Evolutionary conservation across 108 stramenopile species (phyloP).

Genomic region (Epithemia pelagica): DNA sequence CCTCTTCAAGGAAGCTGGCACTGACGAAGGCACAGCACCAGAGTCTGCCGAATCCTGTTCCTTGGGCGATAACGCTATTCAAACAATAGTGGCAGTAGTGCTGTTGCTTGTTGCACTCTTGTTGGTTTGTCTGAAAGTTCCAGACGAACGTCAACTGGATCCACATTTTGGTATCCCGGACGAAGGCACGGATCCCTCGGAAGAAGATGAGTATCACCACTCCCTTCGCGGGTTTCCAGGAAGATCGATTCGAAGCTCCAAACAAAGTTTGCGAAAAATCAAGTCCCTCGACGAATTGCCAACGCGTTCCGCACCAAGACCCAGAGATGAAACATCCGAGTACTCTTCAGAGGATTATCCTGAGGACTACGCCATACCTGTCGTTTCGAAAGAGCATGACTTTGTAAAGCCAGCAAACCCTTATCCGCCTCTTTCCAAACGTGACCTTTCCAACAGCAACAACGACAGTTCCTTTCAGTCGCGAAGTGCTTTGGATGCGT

Average conservation of each 20-base stretch:
- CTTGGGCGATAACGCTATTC: slow-evolving; percentile 34
- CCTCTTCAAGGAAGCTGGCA: slow-evolving; percentile 45
- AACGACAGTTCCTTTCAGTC: background rate
- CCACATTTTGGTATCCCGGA: slow-evolving; percentile 40
- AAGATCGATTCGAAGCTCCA: background rate
- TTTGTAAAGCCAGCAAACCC: background rate
- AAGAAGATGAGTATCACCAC: background rate
- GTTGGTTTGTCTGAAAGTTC: slow-evolving; percentile 55
- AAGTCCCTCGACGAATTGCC: background rate
- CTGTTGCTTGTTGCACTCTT: slow-evolving; percentile 44
- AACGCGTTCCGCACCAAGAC: background rate
- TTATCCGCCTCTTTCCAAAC: background rate
- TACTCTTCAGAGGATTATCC: background rate
- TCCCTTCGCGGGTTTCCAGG: background rate
- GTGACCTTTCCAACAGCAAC: background rate
- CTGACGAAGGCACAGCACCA: slow-evolving; percentile 20
- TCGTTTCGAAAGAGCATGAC: background rate
- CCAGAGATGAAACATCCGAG: background rate
- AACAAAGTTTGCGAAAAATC: background rate
- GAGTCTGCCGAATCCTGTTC: slow-evolving; percentile 51
- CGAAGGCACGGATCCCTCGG: slow-evolving; percentile 11
- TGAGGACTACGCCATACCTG: background rate
- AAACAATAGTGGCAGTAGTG: slow-evolving; percentile 35
- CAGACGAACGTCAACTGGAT: slow-evolving; percentile 46
- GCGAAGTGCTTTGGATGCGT: background rate